A percentile compares a stretch with the other conserved stretches of the same genome.
Conservation (phyloP, 441 rosid species). For the Pelargonium australe region DNA sequence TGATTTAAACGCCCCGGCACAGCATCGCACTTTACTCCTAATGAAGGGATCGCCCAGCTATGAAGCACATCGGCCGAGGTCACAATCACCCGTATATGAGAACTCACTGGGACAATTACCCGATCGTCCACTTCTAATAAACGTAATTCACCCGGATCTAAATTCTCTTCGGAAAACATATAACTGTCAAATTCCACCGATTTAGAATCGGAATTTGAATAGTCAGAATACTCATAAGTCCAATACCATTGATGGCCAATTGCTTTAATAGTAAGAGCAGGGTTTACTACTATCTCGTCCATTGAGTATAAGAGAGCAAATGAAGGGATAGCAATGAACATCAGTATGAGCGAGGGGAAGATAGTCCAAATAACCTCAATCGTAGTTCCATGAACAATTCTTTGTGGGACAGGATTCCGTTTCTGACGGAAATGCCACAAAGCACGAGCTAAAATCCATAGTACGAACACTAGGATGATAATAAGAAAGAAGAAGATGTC, state of each 20-base stretch:
- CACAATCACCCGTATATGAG: neutral
- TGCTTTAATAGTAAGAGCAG: no score
- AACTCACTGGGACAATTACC: neutral
- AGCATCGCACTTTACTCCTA: neutral
- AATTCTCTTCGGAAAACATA: no score
- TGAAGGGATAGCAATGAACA: no score
- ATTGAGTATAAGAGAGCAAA: no score
- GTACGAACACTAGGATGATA: constrained; percentile 12
- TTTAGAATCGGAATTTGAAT: no score
- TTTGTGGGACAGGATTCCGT: constrained; percentile 9
- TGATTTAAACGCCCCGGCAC: neutral
- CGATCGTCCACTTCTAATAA: no score
- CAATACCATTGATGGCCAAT: no score
- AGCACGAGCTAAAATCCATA: constrained; percentile 14
- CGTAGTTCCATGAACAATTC: constrained; percentile 17
- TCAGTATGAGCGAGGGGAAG: no score
- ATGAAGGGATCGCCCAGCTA: constrained; percentile 1
- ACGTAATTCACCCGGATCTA: no score
- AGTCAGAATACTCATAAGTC: no score
- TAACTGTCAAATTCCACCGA: no score
- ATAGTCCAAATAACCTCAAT: constrained; percentile 11
- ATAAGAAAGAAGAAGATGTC: constrained; percentile 13
- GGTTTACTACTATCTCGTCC: no score
- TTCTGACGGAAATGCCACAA: constrained; percentile 12
- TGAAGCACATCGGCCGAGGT: neutral